Conservation (phyloP, 2,329 filamentous ascomycete species). For the Aspergillus ibericus region DNA sequence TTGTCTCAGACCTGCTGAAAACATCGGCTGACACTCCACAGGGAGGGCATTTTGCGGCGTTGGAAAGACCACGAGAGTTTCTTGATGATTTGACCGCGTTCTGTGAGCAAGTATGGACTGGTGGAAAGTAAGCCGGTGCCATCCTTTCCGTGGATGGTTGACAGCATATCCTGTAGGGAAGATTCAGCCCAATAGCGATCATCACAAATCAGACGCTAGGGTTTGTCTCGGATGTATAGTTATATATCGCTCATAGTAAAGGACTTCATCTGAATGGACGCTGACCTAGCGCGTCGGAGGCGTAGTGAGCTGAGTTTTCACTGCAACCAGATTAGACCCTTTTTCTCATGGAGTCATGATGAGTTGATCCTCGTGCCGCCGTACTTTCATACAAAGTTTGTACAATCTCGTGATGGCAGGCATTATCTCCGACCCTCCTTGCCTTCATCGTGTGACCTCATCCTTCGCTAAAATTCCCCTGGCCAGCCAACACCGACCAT, state of each 20-base stretch:
- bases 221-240: not conserved
- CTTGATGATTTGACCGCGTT: conserved; percentile 46
- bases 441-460: not conserved
- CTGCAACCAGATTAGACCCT: not conserved
- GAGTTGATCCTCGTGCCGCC: not conserved
- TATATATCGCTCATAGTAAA: not conserved
- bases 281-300: not conserved
- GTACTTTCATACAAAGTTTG: not conserved
- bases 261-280: not conserved
- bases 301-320: not conserved
- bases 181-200: not conserved
- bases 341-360: not conserved
- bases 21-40: conserved; percentile 10
- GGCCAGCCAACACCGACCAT: not conserved
- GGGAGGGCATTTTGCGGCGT: conserved; percentile 57
- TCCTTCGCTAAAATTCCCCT: not conserved
- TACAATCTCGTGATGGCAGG: not conserved
- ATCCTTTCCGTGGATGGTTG: not conserved
- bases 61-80: conserved; percentile 45
- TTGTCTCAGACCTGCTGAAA: not conserved
- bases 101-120: conserved; percentile 31
- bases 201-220: not conserved
- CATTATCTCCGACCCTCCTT: not conserved
- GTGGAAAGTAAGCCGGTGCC: not conserved
- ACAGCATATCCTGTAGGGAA: not conserved